These are phyloP conservation scores for Eimeria maxima DNA, from an alignment of 169 alveolate genomes.

Conservation along the genomic window DNA sequence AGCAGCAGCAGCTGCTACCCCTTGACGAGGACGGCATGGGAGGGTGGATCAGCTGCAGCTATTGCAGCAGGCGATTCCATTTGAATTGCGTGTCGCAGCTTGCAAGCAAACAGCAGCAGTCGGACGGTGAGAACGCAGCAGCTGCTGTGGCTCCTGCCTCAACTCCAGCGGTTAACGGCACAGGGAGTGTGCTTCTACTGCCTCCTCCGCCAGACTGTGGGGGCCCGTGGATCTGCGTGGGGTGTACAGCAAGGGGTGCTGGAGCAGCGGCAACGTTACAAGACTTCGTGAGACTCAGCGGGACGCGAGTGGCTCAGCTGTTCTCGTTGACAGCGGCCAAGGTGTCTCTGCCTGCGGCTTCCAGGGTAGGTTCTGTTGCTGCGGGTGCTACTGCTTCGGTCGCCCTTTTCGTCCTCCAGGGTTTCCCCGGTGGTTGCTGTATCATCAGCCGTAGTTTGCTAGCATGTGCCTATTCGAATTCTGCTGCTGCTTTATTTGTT, in stretches of 20 bases:
- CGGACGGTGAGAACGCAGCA: conserved; percentile 36
- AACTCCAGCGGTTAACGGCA: background rate
- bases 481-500: background rate
- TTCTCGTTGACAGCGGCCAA: conserved; percentile 47
- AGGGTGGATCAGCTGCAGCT: conserved; percentile 78
- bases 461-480: background rate
- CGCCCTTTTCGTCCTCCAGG: background rate
- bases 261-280: conserved; percentile 64
- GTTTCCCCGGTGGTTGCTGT: background rate
- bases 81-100: conserved; percentile 71
- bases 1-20: conserved; percentile 73
- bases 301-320: conserved; percentile 69
- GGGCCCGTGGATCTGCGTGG: conserved; percentile 71
- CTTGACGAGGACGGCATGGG: conserved; percentile 68
- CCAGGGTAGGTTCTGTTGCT: conserved; percentile 41
- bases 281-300: conserved; percentile 62
- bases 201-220: conserved; percentile 63
- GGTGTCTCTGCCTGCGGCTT: conserved; percentile 52
- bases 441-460: background rate
- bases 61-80: conserved; percentile 76
- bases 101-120: conserved; percentile 70
- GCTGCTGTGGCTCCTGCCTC: conserved; percentile 65
- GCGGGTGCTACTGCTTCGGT: conserved; percentile 36
- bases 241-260: conserved; percentile 69
- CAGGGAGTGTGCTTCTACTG: conserved; percentile 53